These are phyloP conservation scores for Trichophyton equinum DNA, from an alignment of 2,329 filamentous ascomycete genomes.

Conservation along the genomic window DNA sequence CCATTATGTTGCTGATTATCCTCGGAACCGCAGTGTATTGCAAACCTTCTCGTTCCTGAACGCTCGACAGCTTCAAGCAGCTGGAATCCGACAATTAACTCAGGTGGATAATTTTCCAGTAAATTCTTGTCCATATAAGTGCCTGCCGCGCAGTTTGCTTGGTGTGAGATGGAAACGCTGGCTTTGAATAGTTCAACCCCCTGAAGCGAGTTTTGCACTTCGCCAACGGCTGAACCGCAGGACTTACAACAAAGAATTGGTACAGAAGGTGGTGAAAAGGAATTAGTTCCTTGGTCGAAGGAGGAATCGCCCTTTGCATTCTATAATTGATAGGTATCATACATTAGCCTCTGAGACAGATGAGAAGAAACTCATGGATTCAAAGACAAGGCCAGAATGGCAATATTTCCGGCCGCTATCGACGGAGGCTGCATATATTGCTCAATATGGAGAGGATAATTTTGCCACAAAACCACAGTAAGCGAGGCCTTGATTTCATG, in stretches of 20 bases:
- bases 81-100: slow-evolving; percentile 40
- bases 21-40: slow-evolving; percentile 30
- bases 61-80: slow-evolving; percentile 45
- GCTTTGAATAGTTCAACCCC: slow-evolving; percentile 39
- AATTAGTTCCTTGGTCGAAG: neutral
- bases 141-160: slow-evolving; percentile 7
- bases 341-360: neutral
- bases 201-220: slow-evolving; percentile 26
- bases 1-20: slow-evolving; percentile 16
- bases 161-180: slow-evolving; percentile 24
- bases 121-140: slow-evolving; percentile 17
- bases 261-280: neutral
- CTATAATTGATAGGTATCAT: neutral
- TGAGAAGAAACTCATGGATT: neutral
- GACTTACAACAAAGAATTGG: slow-evolving; percentile 19
- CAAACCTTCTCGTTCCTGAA: slow-evolving; percentile 44
- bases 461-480: neutral
- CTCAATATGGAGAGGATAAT: neutral
- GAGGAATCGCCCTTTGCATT: neutral
- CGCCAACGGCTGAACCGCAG: slow-evolving; percentile 23
- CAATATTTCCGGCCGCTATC: too few relatives aligned
- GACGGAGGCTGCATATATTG: neutral
- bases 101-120: slow-evolving; percentile 24
- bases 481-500: neutral
- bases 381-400: neutral